These are phyloP conservation scores for Trametes coccinea DNA, from an alignment of 768 basidiomycete genomes.

Conservation along the genomic window DNA sequence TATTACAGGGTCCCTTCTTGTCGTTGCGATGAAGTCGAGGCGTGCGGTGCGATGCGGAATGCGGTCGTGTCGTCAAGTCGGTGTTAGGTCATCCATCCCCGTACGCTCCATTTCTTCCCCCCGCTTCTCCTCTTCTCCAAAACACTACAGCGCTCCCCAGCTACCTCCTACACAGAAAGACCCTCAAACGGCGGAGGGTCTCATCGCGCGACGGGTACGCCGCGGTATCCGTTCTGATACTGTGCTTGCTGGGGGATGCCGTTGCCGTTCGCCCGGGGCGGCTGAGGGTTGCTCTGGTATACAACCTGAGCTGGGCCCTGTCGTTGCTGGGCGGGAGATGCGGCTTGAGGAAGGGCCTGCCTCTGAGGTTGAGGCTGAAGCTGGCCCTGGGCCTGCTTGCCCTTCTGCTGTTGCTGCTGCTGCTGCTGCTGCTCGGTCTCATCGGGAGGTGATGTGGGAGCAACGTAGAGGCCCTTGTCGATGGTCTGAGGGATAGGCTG, in stretches of 20 bases:
- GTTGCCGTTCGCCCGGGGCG: conserved; percentile 30
- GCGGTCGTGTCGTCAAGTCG: conserved; percentile 12
- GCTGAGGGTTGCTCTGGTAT: conserved; percentile 33
- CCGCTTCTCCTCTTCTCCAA: background rate
- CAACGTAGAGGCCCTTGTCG: conserved; percentile 91
- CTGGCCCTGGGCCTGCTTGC: conserved; percentile 38
- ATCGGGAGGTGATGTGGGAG: conserved; percentile 53
- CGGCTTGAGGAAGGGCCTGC: conserved; percentile 15
- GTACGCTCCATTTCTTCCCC: conserved; percentile 6
- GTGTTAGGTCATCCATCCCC: conserved; percentile 17
- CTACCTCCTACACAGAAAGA: background rate
- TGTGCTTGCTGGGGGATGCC: conserved; percentile 25
- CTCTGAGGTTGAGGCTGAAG: conserved; percentile 32
- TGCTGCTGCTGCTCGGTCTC: conserved; percentile 47
- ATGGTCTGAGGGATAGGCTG: conserved; percentile 91
- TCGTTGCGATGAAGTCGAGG: conserved; percentile 17
- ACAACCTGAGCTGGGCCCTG: conserved; percentile 33
- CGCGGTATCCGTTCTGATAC: conserved; percentile 31
- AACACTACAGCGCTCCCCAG: background rate
- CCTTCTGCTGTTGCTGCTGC: conserved; percentile 34
- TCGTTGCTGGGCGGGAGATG: conserved; percentile 22
- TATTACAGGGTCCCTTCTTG: conserved; percentile 23
- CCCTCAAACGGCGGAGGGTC: background rate
- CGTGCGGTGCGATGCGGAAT: conserved; percentile 1
- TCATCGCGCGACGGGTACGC: conserved; percentile 33